Evolutionary conservation across 805 yeast genomes (phyloP), one percentile per base, ranked within the genome.

Genomic region (Wickerhamomyces xylosicus): DNA sequence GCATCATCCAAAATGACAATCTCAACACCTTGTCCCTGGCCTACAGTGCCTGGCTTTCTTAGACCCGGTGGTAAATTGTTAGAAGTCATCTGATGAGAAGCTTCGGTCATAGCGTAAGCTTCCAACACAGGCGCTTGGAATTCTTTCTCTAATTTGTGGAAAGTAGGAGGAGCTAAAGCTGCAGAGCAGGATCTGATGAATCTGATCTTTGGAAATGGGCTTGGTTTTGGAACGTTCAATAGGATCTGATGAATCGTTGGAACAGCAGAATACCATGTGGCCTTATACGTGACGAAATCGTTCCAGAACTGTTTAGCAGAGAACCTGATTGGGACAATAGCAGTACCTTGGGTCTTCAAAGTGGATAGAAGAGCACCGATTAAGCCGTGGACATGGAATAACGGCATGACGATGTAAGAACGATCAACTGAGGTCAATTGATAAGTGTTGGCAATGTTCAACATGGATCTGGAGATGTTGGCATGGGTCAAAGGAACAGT

Each of bases 71-170:
- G 78, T 29, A 85, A 84, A 46, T 72, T 69, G 57, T 80, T 80
- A 3, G 86, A 78, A 10, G 84, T 75, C 79, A 80, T 81, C 56
- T 80, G 86, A 56, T 80, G 87, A n/a, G 84, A 69, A 1, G 85
- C 85, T 53, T 80, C 89, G 2, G 87, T 80, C 85, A 80, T 79
- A 4, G 86, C 87, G 52, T 80, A 80, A 0, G 87, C 87, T 55
- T 80, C 89, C 14, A 79, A 53, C 0, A 80, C 86, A 1, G 86
- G 86, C 0, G 84, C 80, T 8, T 69, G 60, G 55, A 80, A 74
- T 22, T 67, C 63, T 35, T 59, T 43, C 48, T 80, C 87, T 36
- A 80, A 62, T 53, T 69, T 66, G 39, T 63, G 63, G 62, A 80
- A 72, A 5, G 77, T 77, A 1, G 77, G 56, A 2, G 85, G 85